Conservation (phyloP, 176 grass and related monocot genomes). For the Stipa capillata region DNA sequence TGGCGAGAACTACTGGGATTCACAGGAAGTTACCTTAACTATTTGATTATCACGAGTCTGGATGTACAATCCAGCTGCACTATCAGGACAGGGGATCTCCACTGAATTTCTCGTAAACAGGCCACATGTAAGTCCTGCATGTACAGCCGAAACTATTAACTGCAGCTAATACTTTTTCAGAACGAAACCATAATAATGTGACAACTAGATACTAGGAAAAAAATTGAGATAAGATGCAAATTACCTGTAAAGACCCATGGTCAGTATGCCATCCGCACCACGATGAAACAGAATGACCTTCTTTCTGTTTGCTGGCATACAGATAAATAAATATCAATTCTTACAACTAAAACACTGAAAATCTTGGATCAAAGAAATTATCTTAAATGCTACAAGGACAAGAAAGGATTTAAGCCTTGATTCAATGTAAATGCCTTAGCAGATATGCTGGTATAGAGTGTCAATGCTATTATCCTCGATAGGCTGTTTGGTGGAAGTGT, state of each 20-base stretch:
- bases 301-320: conserved; percentile 41
- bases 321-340: not conserved
- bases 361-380: too few species aligned
- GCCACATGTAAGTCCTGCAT: conserved; percentile 74
- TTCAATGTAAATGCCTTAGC: not conserved
- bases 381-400: not conserved
- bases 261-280: conserved; percentile 99
- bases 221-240: not conserved
- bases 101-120: conserved; percentile 60
- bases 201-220: not conserved
- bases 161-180: not conserved
- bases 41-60: conserved; percentile 48
- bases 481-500: not conserved
- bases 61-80: conserved; percentile 62
- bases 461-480: not conserved
- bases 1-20: not conserved
- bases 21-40: conserved; percentile 53
- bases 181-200: not conserved
- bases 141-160: conserved; percentile 4
- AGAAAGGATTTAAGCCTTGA: not conserved
- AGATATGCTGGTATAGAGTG: not conserved
- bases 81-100: conserved; percentile 73
- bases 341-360: not conserved
- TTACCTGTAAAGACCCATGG: conserved; percentile 88
- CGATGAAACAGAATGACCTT: conserved; percentile 56